phyloP scores from a whole-genome alignment of 257 asterid genomes.

The Prunella vulgaris region DNA sequence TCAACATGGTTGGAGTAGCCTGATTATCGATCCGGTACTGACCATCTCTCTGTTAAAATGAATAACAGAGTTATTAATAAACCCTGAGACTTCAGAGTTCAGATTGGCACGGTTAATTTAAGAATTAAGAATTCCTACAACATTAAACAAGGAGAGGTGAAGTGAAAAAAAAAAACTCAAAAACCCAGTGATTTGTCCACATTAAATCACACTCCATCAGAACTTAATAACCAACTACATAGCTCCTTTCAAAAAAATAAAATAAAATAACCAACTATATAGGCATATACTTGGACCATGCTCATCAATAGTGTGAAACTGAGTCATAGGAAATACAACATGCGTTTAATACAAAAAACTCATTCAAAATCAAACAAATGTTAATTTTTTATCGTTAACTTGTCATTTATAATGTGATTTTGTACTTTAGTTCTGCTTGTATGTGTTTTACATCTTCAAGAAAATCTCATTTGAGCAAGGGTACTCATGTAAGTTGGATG shows the following conservation, averaged over 20 bases:
- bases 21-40: slow-evolving; percentile 94
- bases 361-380: too few species aligned
- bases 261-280: background rate
- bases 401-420: too few species aligned
- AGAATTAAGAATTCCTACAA: too few species aligned
- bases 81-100: background rate
- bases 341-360: background rate
- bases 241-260: too few species aligned
- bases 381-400: background rate
- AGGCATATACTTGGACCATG: background rate
- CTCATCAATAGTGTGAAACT: background rate
- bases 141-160: too few species aligned
- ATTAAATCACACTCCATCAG: background rate
- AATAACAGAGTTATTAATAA: background rate
- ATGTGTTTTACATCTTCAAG: too few species aligned
- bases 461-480: too few species aligned
- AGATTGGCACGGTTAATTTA: background rate
- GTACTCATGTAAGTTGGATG: too few species aligned
- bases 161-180: too few species aligned
- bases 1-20: slow-evolving; percentile 98
- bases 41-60: slow-evolving; percentile 78
- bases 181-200: too few species aligned
- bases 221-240: background rate
- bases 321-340: background rate
- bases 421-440: too few species aligned